Conservation (phyloP, 2,329 filamentous ascomycete genomes). For the Paraphoma sp. region DNA sequence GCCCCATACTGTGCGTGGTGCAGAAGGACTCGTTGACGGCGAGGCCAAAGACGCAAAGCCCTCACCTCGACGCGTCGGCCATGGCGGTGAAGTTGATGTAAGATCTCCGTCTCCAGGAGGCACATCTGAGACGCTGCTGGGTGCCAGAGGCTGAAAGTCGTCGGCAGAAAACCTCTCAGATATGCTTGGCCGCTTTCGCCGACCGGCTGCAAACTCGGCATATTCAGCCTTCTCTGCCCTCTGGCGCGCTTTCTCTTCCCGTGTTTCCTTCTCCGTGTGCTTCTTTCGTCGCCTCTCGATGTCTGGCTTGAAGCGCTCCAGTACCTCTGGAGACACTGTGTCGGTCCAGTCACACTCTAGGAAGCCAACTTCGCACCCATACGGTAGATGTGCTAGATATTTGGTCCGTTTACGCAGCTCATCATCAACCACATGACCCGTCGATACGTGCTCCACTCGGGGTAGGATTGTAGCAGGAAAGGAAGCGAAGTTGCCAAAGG, state of each 20-base stretch:
- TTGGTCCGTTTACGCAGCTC: constrained; percentile 82
- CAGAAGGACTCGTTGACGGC: constrained; percentile 81
- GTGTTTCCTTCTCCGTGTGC: constrained; percentile 81
- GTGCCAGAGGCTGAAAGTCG: constrained; percentile 52
- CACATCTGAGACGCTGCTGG: constrained; percentile 32
- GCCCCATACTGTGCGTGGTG: constrained; percentile 88
- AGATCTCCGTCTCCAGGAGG: constrained; percentile 38
- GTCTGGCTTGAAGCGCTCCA: constrained; percentile 78
- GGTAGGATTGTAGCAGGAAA: constrained; percentile 89
- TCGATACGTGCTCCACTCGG: constrained; percentile 86
- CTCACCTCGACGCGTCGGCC: constrained; percentile 60
- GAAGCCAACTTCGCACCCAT: constrained; percentile 90
- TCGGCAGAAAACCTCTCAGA: constrained; percentile 59
- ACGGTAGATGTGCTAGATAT: constrained; percentile 84
- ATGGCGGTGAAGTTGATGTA: constrained; percentile 56
- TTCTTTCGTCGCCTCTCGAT: constrained; percentile 77
- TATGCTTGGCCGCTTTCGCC: constrained; percentile 64
- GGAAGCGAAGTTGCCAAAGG: constrained; percentile 80
- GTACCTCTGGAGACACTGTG: constrained; percentile 75
- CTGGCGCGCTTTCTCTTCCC: constrained; percentile 84
- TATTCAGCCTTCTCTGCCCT: constrained; percentile 82
- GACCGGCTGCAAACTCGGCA: constrained; percentile 71
- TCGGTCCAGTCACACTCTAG: constrained; percentile 96
- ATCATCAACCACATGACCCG: constrained; percentile 86
- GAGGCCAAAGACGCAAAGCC: constrained; percentile 73